Conservation (phyloP, 1,139 yeast genomes). For the Suhomyces taliae region DNA sequence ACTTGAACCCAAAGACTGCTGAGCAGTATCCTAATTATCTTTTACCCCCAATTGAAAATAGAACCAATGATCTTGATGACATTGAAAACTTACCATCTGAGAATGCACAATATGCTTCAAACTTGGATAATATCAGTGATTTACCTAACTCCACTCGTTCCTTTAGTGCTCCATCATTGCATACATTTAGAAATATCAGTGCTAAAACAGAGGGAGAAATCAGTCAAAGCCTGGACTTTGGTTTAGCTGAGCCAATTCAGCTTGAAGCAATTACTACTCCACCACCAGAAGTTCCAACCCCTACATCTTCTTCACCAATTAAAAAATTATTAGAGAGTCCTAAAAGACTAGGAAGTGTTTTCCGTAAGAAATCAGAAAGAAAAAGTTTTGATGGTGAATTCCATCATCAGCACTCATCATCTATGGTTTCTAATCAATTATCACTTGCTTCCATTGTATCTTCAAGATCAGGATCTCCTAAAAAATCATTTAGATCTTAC, state of each 20-base stretch:
- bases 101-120: neutral
- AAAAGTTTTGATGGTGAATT: conserved; percentile 18
- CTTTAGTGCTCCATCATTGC: conserved; percentile 44
- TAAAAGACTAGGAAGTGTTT: conserved; percentile 26
- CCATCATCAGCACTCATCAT: conserved; percentile 27
- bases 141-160: conserved; percentile 19
- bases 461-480: conserved; percentile 32
- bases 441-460: conserved; percentile 29
- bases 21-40: conserved; percentile 10
- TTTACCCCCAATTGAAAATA: conserved; percentile 22
- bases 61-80: conserved; percentile 9
- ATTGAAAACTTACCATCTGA: conserved; percentile 23
- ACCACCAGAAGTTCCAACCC: conserved; percentile 6
- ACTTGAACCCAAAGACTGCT: conserved; percentile 7
- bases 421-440: conserved; percentile 31
- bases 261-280: conserved; percentile 1
- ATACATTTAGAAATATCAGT: conserved; percentile 30
- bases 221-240: neutral
- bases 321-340: conserved; percentile 39
- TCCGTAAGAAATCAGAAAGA: conserved; percentile 24
- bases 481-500: conserved; percentile 27
- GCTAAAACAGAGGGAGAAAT: conserved; percentile 1
- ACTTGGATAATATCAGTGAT: conserved; percentile 8
- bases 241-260: neutral
- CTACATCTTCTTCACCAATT: conserved; percentile 31